Base-by-base conservation (phyloP, 306 rosid species). In the Castanea mollissima region DNA sequence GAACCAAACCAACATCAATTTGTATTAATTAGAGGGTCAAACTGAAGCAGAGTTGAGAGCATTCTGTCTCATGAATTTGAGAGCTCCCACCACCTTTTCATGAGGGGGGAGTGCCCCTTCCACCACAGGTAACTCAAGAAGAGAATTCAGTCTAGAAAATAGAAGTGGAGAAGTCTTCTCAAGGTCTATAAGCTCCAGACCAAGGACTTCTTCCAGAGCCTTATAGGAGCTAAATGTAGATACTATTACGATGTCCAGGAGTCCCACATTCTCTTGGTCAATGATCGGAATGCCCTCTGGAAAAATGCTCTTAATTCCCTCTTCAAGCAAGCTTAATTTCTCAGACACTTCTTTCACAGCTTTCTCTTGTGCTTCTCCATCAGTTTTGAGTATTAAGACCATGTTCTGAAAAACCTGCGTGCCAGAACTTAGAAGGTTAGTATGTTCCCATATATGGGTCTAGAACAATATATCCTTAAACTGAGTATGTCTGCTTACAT, bases 81-180 rank as follows among this genome's bases (percentile, higher is more conserved):
- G 76, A 74, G 75, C 27, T 2, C 31, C 75, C 32, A 81, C 14
- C 32, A 57, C 2, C 83, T 75, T 75, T n/a, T 79, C 84, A 49
- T 74, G 57, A 29, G 89, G 80, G 75, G 80, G 80, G 3, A 21
- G 3, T 11, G 6, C 4, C 11, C 73, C 73, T 57, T 78, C 78
- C 57, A 69, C 51, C 57, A 59, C 4, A 1, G 87, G 87, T 31
- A 75, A 64, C 20, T 84, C 77, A 3, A 0, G 67, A 20, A 81
- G 20, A 10, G 76, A 69, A 3, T 55, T 70, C 1, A 86, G 1
- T 84, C 82, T 72, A 7, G 78, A 75, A 41, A 29, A 73, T 15
- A 81, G 21, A 5, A 27, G 4, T 25, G 90, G 90, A 20, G 90
- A 88, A 20, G 19, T 46, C 49, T 80, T 68, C 4, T 82, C 71